These are phyloP conservation scores for Apiotrichum brassicae DNA, from an alignment of 1,284 basidiomycete species.

Conservation along the genomic window DNA sequence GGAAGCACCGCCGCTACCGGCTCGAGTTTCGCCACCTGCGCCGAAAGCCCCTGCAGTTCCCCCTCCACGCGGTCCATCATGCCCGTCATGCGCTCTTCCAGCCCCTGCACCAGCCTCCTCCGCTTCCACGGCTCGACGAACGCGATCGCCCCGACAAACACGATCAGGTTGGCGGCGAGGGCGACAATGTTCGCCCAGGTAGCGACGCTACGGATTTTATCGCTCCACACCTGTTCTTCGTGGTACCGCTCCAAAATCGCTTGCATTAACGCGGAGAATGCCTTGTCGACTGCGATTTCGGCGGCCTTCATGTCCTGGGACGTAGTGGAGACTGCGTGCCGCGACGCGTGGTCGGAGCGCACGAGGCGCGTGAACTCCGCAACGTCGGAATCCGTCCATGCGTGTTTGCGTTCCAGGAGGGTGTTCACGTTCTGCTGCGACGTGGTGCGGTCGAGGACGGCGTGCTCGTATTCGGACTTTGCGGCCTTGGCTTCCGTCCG, in stretches of 20 bases:
- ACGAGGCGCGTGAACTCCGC: constrained; percentile 76
- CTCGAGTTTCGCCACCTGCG: constrained; percentile 23
- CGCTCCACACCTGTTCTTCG: constrained; percentile 95
- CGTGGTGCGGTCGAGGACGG: constrained; percentile 64
- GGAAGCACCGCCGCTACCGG: not conserved
- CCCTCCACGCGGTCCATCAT: constrained; percentile 54
- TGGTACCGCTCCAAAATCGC: constrained; percentile 80
- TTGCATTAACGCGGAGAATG: constrained; percentile 78
- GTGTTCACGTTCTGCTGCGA: constrained; percentile 87
- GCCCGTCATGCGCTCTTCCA: constrained; percentile 75
- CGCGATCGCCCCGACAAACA: constrained; percentile 79
- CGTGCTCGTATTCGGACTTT: constrained; percentile 66
- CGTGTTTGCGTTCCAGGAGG: constrained; percentile 79
- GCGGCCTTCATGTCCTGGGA: constrained; percentile 60
- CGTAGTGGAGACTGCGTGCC: constrained; percentile 65
- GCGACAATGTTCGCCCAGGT: constrained; percentile 82
- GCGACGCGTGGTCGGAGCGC: constrained; percentile 74
- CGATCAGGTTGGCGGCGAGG: constrained; percentile 73
- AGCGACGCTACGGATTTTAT: constrained; percentile 87
- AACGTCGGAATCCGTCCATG: constrained; percentile 71
- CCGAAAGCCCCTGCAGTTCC: constrained; percentile 56
- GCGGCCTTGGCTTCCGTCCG: constrained; percentile 64
- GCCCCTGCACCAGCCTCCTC: constrained; percentile 68
- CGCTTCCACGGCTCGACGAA: constrained; percentile 93
- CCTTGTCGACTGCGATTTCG: constrained; percentile 72